Evolutionary conservation across 2,329 filamentous ascomycete genomes (phyloP), one percentile per base, ranked within the genome.

Genomic region (Aaosphaeria pasadenensis): DNA sequence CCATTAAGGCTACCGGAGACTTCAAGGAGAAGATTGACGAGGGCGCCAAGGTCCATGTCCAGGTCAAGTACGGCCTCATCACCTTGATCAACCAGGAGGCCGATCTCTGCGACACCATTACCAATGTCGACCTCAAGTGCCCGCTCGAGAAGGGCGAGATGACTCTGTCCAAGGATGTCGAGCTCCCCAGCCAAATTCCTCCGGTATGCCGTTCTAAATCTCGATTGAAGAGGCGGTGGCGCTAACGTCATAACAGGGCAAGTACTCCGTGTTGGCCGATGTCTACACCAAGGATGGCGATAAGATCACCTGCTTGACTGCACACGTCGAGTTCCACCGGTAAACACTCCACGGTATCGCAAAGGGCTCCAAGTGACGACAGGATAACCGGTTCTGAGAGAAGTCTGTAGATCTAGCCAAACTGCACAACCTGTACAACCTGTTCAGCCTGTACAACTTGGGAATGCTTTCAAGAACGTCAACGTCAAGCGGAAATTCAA

Each of bases 51-150:
- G 87, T 96, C 53, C 78, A 86, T 42, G 71, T 99, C 38, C 81
- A 85, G 57, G 92, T 99, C 74, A 96, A 96, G 76, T 96, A 95
- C 71, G 92, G 92, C 51, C 79, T 96, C 57, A 96, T 99, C 71
- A 88, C 85, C 47, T 82, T 99, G 55, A 84, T 99, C 71, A 89
- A 82, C 71, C 88, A 88, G 56, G 82, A 80, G 57, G 85, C 86
- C 62, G 87, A 96, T 66, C 82, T 97, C 35, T 99, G 94, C 77
- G 88, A 96, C 51, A 87, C 95, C 70, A 83, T 95, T 56, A 77
- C 82, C 68, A 91, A 96, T 58, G 89, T 96, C 40, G 90, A 96
- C 61, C 77, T 97, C 48, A 75, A 89, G 61, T 99, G 94, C 73
- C 94, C 94, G 43, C 80, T 99, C 50, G 78, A 95, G 73, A 83